These are phyloP conservation scores for Maudiozyma bulderi DNA, from an alignment of 805 yeast species.

Conservation along the genomic window DNA sequence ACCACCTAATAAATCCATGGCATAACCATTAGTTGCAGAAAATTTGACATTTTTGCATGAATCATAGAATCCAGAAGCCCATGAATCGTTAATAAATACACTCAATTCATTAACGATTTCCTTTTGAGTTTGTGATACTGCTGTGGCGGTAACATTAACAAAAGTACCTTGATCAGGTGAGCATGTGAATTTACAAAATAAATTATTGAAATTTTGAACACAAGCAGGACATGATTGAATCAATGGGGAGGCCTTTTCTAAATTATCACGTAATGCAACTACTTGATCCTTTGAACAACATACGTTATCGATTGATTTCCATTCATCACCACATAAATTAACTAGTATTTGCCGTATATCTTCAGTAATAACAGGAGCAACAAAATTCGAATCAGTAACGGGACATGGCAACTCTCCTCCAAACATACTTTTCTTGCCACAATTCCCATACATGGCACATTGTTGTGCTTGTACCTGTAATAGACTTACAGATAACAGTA, in stretches of 20 bases:
- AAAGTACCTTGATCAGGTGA: slow-evolving; percentile 74
- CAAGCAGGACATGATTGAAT: slow-evolving; percentile 95
- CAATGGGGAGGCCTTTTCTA: slow-evolving; percentile 67
- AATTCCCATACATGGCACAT: slow-evolving; percentile 35
- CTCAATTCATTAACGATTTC: slow-evolving; percentile 64
- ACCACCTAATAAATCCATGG: slow-evolving; percentile 97
- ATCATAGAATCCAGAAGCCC: slow-evolving; percentile 61
- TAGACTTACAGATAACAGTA: background rate
- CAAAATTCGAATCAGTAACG: slow-evolving; percentile 38
- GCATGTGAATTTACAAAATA: slow-evolving; percentile 85
- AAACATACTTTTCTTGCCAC: slow-evolving; percentile 75
- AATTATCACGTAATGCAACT: slow-evolving; percentile 41
- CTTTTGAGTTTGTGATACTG: slow-evolving; percentile 31
- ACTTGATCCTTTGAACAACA: slow-evolving; percentile 72
- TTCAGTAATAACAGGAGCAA: slow-evolving; percentile 31
- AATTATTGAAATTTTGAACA: slow-evolving; percentile 66
- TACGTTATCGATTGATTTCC: slow-evolving; percentile 38
- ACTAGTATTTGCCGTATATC: slow-evolving; percentile 39
- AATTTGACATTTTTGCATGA: slow-evolving; percentile 87
- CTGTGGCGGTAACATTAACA: slow-evolving; percentile 51
- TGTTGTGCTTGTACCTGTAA: slow-evolving; percentile 2
- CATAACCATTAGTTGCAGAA: slow-evolving; percentile 89
- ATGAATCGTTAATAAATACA: slow-evolving; percentile 45
- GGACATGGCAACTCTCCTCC: slow-evolving; percentile 79
- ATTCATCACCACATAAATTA: slow-evolving; percentile 65